phyloP scores from a whole-genome alignment of 2,329 filamentous ascomycete genomes.

The Thermochaetoides dissita region DNA sequence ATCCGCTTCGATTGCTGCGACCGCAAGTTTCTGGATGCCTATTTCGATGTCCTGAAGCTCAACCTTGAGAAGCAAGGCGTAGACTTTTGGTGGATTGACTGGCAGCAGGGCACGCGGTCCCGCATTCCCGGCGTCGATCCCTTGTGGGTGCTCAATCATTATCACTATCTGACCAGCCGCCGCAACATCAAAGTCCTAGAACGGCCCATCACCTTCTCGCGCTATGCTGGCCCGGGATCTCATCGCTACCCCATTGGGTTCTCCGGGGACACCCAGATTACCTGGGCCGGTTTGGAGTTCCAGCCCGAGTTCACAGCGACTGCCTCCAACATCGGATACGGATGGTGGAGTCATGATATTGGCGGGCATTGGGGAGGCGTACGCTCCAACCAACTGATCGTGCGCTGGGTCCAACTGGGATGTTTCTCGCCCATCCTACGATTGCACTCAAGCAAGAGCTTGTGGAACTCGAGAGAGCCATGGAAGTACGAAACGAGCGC shows the following conservation, averaged over 20 bases:
- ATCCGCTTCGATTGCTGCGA: slow-evolving; percentile 43
- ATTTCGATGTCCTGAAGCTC: slow-evolving; percentile 42
- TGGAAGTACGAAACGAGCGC: slow-evolving; percentile 40
- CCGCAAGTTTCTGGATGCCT: slow-evolving; percentile 41
- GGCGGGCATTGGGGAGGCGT: slow-evolving; percentile 46
- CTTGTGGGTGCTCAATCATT: slow-evolving; percentile 52
- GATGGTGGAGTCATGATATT: slow-evolving; percentile 57
- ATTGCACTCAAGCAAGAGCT: slow-evolving; percentile 43
- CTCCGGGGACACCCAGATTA: slow-evolving; percentile 45
- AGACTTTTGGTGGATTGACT: slow-evolving; percentile 57
- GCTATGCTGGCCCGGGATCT: slow-evolving; percentile 48
- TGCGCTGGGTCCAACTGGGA: slow-evolving; percentile 49
- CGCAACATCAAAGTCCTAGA: slow-evolving; percentile 23
- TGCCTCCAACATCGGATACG: slow-evolving; percentile 52
- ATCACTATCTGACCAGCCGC: slow-evolving; percentile 42
- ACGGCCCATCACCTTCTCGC: slow-evolving; percentile 40
- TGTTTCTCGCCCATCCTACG: slow-evolving; percentile 47
- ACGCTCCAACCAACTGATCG: slow-evolving; percentile 43
- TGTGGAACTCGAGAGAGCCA: slow-evolving; percentile 48
- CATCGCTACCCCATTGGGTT: slow-evolving; percentile 53
- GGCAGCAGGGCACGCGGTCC: slow-evolving; percentile 47
- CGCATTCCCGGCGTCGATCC: slow-evolving; percentile 45
- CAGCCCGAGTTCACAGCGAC: slow-evolving; percentile 55
- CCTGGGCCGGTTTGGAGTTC: slow-evolving; percentile 47
- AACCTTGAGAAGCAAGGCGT: slow-evolving; percentile 40